These are phyloP conservation scores for Penicillium ochrochloron DNA, from an alignment of 495 filamentous ascomycete species.

Conservation along the genomic window DNA sequence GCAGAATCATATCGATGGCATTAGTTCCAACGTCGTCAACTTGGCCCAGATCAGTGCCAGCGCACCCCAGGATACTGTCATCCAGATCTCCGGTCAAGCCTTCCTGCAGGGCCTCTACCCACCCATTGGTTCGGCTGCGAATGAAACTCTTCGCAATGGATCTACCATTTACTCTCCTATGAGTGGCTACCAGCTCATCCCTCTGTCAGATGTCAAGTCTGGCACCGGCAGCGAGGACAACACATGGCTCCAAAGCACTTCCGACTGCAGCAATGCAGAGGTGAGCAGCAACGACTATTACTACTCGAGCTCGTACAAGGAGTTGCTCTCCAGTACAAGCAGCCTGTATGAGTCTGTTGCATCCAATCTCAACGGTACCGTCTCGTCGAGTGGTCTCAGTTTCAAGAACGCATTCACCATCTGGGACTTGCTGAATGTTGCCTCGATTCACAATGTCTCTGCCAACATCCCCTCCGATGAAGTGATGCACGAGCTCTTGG, in stretches of 20 bases:
- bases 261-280: slow-evolving; percentile 57
- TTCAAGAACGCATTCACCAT: slow-evolving; percentile 71
- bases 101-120: slow-evolving; percentile 65
- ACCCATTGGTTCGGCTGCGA: slow-evolving; percentile 43
- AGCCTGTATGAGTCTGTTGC: slow-evolving; percentile 62
- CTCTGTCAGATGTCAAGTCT: slow-evolving; percentile 37
- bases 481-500: slow-evolving; percentile 36
- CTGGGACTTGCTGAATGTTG: slow-evolving; percentile 52
- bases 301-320: slow-evolving; percentile 42
- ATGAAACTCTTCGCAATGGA: slow-evolving; percentile 54
- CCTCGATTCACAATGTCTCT: slow-evolving; percentile 46
- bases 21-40: slow-evolving; percentile 57
- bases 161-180: slow-evolving; percentile 49
- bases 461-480: slow-evolving; percentile 16
- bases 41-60: slow-evolving; percentile 56
- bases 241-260: slow-evolving; percentile 56
- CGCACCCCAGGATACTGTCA: slow-evolving; percentile 58
- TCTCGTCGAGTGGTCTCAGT: slow-evolving; percentile 49
- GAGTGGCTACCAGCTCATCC: slow-evolving; percentile 54
- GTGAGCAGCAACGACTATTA: slow-evolving; percentile 25
- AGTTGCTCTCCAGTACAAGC: slow-evolving; percentile 50
- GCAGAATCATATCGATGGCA: slow-evolving; percentile 52
- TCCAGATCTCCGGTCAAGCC: slow-evolving; percentile 53
- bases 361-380: slow-evolving; percentile 60
- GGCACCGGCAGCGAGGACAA: slow-evolving; percentile 54